Evolutionary conservation across 1,139 yeast genomes (phyloP), one percentile per base, ranked within the genome.

Genomic region (Candida anutae): DNA sequence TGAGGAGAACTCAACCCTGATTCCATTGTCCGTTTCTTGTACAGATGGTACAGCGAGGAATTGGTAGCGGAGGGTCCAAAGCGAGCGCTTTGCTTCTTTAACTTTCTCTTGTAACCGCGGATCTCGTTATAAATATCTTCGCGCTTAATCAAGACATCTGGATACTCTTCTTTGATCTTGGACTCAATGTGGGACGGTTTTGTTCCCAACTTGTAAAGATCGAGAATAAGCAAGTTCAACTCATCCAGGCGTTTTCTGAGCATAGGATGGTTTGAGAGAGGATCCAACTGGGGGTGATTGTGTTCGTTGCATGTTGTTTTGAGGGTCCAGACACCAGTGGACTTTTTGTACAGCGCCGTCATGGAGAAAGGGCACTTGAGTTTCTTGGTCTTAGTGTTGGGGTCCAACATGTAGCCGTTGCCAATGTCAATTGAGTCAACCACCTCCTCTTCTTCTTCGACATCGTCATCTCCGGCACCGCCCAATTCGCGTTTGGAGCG

Each of bases 81-180:
- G 30, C 39, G 20, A 32, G 37, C 22, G 23, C 46, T 53, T 39
- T 59, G 70, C 40, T 62, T 60, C 52, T 64, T 65, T 40, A 70
- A 50, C 37, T 71, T 70, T 33, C 74, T 58, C 48, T 71, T 71
- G 48, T 69, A 66, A n/a, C 75, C 75, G 34, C 77, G 50, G 39
- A 71, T 70, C 45, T 71, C 77, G 45, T 71, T 71, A 45, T 70
- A 71, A 31, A 71, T 71, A 45, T 71, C 77, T 43, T 71, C 77
- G 32, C 77, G 55, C 45, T 71, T 71, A 38, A 71, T 70, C 29
- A 69, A 56, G 24, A 71, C 69, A 36, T 69, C 76, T 18, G 74
- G 76, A 45, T 62, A 71, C 37, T 68, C 69, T 31, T 69, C 70
- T 38, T 60, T 63, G 34, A 71, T 64, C 40, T 69, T 71, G 22